Conservation (phyloP, 768 basidiomycete genomes). For the Chlorophyllum brunneum region DNA sequence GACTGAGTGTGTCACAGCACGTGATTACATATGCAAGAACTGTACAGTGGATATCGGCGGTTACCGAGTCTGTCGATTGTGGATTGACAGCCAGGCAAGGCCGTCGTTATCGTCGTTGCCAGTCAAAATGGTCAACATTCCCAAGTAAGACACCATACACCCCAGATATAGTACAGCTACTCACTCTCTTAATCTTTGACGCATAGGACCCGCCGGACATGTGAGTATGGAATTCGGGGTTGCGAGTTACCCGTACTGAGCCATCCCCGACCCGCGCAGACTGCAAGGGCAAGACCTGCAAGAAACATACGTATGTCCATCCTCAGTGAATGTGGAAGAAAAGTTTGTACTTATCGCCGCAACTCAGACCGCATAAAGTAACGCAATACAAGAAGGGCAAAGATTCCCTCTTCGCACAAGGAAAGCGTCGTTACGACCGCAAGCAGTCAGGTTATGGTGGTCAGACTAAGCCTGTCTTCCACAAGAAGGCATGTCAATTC, state of each 20-base stretch:
- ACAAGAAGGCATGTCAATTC: slow-evolving; percentile 82
- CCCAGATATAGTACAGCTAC: slow-evolving; percentile 16
- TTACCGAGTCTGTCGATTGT: slow-evolving; percentile 31
- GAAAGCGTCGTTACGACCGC: slow-evolving; percentile 99
- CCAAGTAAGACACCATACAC: slow-evolving; percentile 59
- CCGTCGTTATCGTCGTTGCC: slow-evolving; percentile 35
- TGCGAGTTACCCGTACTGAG: neutral
- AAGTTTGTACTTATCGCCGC: slow-evolving; percentile 14
- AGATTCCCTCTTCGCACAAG: slow-evolving; percentile 95
- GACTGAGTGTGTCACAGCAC: neutral
- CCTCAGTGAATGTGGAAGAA: slow-evolving; percentile 10
- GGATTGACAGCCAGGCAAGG: slow-evolving; percentile 24
- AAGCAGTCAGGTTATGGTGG: slow-evolving; percentile 99
- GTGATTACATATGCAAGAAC: slow-evolving; percentile 24
- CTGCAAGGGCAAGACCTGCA: slow-evolving; percentile 97
- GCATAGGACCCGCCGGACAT: slow-evolving; percentile 86
- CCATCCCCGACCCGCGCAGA: slow-evolving; percentile 33
- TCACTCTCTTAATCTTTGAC: slow-evolving; percentile 16
- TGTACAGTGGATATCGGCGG: slow-evolving; percentile 35
- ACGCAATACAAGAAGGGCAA: slow-evolving; percentile 99
- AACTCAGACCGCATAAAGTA: slow-evolving; percentile 90
- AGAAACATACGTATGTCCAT: slow-evolving; percentile 88
- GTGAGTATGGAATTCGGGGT: slow-evolving; percentile 47
- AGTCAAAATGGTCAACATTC: slow-evolving; percentile 87
- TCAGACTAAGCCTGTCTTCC: slow-evolving; percentile 99